Conservation (phyloP, 805 yeast species). For the Lipomyces sp. region DNA sequence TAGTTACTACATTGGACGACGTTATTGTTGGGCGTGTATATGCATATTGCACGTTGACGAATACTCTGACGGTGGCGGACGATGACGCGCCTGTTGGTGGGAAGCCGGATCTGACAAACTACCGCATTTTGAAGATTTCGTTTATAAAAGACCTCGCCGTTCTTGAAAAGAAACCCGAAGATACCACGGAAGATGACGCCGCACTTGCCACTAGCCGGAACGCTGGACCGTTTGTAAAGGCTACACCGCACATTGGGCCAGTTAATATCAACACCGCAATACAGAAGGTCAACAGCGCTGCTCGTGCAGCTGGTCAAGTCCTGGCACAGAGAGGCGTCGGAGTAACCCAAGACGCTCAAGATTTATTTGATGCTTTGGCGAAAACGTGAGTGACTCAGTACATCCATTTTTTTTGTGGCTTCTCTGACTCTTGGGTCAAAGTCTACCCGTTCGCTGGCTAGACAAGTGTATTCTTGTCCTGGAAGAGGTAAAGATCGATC, state of each 20-base stretch:
- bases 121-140: constrained; percentile 60
- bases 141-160: constrained; percentile 61
- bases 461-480: constrained; percentile 52
- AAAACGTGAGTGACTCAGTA: constrained; percentile 45
- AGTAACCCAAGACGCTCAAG: constrained; percentile 52
- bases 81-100: constrained; percentile 35
- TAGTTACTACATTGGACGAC: constrained; percentile 64
- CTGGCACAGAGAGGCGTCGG: constrained; percentile 46
- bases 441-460: constrained; percentile 53
- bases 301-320: constrained; percentile 41
- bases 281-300: constrained; percentile 40
- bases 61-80: constrained; percentile 50
- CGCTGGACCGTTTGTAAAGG: constrained; percentile 42
- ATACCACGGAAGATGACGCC: constrained; percentile 2
- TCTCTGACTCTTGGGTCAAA: not conserved
- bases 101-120: constrained; percentile 43
- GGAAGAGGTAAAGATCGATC: constrained; percentile 53
- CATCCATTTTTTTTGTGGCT: not conserved
- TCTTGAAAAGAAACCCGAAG: constrained; percentile 48
- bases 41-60: constrained; percentile 58
- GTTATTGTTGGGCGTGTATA: constrained; percentile 65
- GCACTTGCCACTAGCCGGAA: not conserved
- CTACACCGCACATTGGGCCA: constrained; percentile 46
- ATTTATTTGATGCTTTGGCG: constrained; percentile 51
- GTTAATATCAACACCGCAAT: constrained; percentile 44